Percentiles rank a stretch among this genome's conserved stretches.
These are phyloP conservation scores for Gentiana straminea DNA, from an alignment of 257 asterid species.

Conservation along the genomic window DNA sequence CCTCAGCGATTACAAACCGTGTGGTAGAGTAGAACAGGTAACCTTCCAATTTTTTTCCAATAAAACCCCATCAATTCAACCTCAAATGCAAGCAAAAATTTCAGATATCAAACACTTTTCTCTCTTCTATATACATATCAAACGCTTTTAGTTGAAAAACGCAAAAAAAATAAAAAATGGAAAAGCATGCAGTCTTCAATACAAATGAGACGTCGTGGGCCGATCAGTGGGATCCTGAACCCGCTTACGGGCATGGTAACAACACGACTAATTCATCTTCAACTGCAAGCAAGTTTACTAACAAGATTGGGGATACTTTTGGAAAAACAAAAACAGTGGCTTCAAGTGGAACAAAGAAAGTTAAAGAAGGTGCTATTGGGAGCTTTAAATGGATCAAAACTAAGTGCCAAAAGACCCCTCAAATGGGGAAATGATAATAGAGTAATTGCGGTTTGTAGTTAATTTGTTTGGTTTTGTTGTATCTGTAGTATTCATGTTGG, in stretches of 20 bases:
- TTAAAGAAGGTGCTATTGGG: slow-evolving; percentile 53
- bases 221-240: slow-evolving; percentile 69
- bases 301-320: slow-evolving; percentile 45
- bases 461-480: too few relatives aligned
- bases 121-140: too few relatives aligned
- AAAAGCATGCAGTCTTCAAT: slow-evolving; percentile 10
- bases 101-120: too few relatives aligned
- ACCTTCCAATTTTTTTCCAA: too few relatives aligned
- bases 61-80: too few relatives aligned
- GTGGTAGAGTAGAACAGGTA: too few relatives aligned
- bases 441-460: too few relatives aligned
- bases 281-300: slow-evolving; percentile 13
- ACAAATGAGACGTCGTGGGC: slow-evolving; percentile 83
- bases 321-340: slow-evolving; percentile 64
- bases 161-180: slow-evolving; percentile 2
- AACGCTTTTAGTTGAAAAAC: not conserved
- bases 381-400: slow-evolving; percentile 78
- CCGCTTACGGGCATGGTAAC: slow-evolving; percentile 31
- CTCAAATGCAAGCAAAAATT: too few relatives aligned
- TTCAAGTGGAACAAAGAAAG: slow-evolving; percentile 57
- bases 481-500: too few relatives aligned
- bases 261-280: slow-evolving; percentile 6
- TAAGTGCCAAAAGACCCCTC: slow-evolving; percentile 41
- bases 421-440: slow-evolving; percentile 1
- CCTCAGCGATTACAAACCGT: too few relatives aligned